Conservation (phyloP, 805 yeast genomes). For the Nakazawaea pomicola region DNA sequence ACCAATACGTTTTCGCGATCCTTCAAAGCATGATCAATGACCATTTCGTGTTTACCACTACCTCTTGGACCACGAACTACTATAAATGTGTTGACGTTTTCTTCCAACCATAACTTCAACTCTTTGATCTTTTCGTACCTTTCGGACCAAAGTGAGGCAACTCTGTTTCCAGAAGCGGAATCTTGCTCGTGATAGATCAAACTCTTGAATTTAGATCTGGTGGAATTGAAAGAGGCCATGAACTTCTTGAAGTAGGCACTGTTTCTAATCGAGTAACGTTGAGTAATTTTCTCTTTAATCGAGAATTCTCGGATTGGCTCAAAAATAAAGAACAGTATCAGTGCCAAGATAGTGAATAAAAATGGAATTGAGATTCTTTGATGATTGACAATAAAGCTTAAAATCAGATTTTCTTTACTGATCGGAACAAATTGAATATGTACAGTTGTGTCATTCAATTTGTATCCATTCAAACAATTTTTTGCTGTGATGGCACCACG, state of each 20-base stretch:
- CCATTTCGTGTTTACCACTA: slow-evolving; percentile 83
- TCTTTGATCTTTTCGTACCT: slow-evolving; percentile 64
- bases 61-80: slow-evolving; percentile 92
- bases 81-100: slow-evolving; percentile 86
- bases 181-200: not conserved
- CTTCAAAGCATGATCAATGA: slow-evolving; percentile 59
- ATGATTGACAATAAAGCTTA: slow-evolving; percentile 63
- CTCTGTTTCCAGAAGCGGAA: not conserved
- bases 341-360: slow-evolving; percentile 71
- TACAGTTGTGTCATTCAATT: slow-evolving; percentile 55
- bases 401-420: slow-evolving; percentile 45
- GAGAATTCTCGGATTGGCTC: slow-evolving; percentile 89
- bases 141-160: slow-evolving; percentile 57
- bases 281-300: slow-evolving; percentile 68
- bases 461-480: slow-evolving; percentile 83
- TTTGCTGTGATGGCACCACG: slow-evolving; percentile 81
- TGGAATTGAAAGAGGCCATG: slow-evolving; percentile 23
- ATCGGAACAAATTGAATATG: slow-evolving; percentile 71
- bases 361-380: slow-evolving; percentile 81
- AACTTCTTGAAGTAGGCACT: slow-evolving; percentile 30
- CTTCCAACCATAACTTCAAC: slow-evolving; percentile 73
- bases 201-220: slow-evolving; percentile 15
- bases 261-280: slow-evolving; percentile 47
- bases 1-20: slow-evolving; percentile 58
- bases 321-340: slow-evolving; percentile 77